Conservation (phyloP, 2,329 filamentous ascomycete genomes). For the Penicillium polonicum region DNA sequence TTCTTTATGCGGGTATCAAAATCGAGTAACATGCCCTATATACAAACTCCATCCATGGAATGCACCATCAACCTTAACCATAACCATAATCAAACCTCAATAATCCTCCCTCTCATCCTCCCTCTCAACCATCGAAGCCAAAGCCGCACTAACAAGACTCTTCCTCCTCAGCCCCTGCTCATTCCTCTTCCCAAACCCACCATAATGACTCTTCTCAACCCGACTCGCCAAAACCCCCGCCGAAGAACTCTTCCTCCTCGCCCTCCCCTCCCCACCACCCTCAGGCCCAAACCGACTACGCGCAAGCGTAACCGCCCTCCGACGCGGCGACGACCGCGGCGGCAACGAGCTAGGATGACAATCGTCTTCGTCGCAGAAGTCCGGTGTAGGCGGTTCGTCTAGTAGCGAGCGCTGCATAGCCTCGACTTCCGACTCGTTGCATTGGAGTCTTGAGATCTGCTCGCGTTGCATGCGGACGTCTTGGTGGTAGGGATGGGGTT, state of each 20-base stretch:
- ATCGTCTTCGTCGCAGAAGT: slow-evolving; percentile 27
- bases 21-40: not conserved
- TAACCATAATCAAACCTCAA: not conserved
- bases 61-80: not conserved
- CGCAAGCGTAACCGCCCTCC: slow-evolving; percentile 30
- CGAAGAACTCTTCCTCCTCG: slow-evolving; percentile 32
- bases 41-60: slow-evolving; percentile 1
- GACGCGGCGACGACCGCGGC: slow-evolving; percentile 33
- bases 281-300: slow-evolving; percentile 32
- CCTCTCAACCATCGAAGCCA: slow-evolving; percentile 37
- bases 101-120: slow-evolving; percentile 22
- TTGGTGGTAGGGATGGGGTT: slow-evolving; percentile 12
- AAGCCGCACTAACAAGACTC: slow-evolving; percentile 40
- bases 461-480: slow-evolving; percentile 40
- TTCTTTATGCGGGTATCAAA: not conserved
- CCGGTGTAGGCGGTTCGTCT: not conserved
- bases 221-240: slow-evolving; percentile 28
- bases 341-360: slow-evolving; percentile 42
- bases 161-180: slow-evolving; percentile 39
- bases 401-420: slow-evolving; percentile 25
- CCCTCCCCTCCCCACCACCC: slow-evolving; percentile 11
- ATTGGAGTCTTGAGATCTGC: slow-evolving; percentile 43
- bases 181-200: slow-evolving; percentile 30
- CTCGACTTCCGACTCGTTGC: slow-evolving; percentile 37
- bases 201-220: slow-evolving; percentile 36